phyloP scores from a whole-genome alignment of 192 early-diverging fungal genomes.

The Haplosporangium gracile region DNA sequence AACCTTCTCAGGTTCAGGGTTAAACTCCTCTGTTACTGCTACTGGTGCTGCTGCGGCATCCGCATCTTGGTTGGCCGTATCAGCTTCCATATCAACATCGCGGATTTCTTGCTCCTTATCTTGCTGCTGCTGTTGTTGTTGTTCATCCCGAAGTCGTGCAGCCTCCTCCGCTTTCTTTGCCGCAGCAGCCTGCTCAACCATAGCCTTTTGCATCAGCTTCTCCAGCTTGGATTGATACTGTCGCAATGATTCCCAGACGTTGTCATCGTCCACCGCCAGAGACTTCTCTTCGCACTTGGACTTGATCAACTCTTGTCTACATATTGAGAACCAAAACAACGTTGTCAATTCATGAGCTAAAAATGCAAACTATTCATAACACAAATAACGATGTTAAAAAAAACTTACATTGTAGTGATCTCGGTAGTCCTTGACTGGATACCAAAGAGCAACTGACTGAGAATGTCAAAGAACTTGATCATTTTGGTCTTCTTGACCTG shows the following conservation, averaged over 20 bases:
- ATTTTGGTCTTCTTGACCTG: slow-evolving; percentile 20
- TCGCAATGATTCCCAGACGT: slow-evolving; percentile 60
- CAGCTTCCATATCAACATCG: slow-evolving; percentile 6
- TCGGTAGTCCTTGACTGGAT: slow-evolving; percentile 38
- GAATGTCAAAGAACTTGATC: slow-evolving; percentile 64
- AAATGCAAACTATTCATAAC: background rate
- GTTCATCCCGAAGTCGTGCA: slow-evolving; percentile 20
- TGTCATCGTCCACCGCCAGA: slow-evolving; percentile 24
- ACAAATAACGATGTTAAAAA: background rate
- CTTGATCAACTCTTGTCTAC: slow-evolving; percentile 59
- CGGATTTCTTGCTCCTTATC: background rate
- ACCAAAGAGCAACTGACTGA: slow-evolving; percentile 53
- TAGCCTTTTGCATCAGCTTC: slow-evolving; percentile 55
- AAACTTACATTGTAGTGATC: slow-evolving; percentile 59
- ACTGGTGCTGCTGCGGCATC: background rate
- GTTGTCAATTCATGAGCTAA: background rate
- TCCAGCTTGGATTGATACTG: slow-evolving; percentile 59
- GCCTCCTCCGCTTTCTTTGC: slow-evolving; percentile 27
- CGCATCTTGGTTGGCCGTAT: background rate
- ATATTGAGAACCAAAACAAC: background rate
- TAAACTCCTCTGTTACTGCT: background rate
- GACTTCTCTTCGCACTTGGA: slow-evolving; percentile 26
- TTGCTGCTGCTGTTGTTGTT: slow-evolving; percentile 4
- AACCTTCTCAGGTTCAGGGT: background rate
- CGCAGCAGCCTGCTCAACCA: slow-evolving; percentile 18